Evolutionary conservation across 2,329 filamentous ascomycete species (phyloP).

Genomic region (Monilinia laxa): DNA sequence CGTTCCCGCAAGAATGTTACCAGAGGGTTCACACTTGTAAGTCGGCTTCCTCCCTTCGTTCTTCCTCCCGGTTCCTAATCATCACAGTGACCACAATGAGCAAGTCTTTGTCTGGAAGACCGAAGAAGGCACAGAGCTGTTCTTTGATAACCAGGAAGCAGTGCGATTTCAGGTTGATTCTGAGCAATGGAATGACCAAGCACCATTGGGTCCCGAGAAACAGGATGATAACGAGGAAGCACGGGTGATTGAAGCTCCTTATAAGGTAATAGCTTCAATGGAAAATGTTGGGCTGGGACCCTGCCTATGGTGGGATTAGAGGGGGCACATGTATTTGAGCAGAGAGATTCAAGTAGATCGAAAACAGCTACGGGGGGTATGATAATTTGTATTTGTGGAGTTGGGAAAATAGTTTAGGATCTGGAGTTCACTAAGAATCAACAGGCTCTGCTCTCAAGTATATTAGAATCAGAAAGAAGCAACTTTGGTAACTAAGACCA

Average conservation of each 20-base stretch:
- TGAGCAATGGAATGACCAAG: constrained; percentile 90
- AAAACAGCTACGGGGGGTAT: background rate
- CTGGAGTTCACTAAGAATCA: constrained; percentile 16
- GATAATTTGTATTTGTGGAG: constrained; percentile 8
- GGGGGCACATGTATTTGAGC: constrained; percentile 29
- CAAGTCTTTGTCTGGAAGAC: constrained; percentile 79
- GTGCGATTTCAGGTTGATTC: constrained; percentile 83
- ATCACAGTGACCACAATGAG: constrained; percentile 66
- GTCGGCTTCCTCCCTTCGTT: constrained; percentile 39
- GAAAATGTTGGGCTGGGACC: constrained; percentile 60
- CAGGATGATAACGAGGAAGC: constrained; percentile 54
- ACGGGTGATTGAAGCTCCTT: constrained; percentile 59
- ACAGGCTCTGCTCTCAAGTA: constrained; percentile 4
- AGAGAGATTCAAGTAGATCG: constrained; percentile 8
- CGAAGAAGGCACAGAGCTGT: constrained; percentile 68
- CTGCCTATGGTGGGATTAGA: constrained; percentile 62
- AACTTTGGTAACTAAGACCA: background rate
- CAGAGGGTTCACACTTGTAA: constrained; percentile 75
- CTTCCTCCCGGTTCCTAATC: constrained; percentile 20
- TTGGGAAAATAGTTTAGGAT: constrained; percentile 5
- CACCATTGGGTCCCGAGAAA: constrained; percentile 66
- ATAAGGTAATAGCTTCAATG: constrained; percentile 67
- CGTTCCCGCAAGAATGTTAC: constrained; percentile 71
- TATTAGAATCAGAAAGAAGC: background rate
- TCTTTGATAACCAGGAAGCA: constrained; percentile 86